Conservation (phyloP, 108 stramenopile species). For the Cyclotella baltica region DNA sequence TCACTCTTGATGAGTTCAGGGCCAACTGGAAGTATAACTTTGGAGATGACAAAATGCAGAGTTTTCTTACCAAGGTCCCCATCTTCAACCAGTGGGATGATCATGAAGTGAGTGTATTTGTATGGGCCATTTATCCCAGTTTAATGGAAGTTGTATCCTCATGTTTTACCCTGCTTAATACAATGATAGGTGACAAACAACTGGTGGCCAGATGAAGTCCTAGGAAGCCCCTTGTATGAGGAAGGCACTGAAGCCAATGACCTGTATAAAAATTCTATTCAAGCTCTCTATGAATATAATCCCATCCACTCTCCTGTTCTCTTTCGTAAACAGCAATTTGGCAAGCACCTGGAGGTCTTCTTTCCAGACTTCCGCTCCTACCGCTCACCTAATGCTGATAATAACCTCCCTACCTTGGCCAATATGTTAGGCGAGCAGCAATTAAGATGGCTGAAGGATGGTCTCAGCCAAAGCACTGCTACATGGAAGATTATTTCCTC, state of each 20-base stretch:
- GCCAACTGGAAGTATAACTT: slow-evolving; percentile 58
- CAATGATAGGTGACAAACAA: slow-evolving; percentile 42
- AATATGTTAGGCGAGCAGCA: slow-evolving; percentile 56
- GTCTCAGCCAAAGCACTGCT: slow-evolving; percentile 29
- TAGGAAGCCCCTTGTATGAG: slow-evolving; percentile 10
- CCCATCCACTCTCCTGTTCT: slow-evolving; percentile 30
- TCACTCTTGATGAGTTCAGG: slow-evolving; percentile 54
- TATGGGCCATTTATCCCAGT: too few species aligned
- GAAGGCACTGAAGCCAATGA: slow-evolving; percentile 14
- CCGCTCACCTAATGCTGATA: slow-evolving; percentile 41
- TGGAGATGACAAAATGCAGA: slow-evolving; percentile 48
- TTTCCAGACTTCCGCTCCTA: slow-evolving; percentile 54
- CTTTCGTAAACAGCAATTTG: slow-evolving; percentile 50
- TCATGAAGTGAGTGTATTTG: slow-evolving; percentile 36
- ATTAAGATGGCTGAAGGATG: slow-evolving; percentile 48
- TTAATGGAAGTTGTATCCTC: too few species aligned
- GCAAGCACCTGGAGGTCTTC: slow-evolving; percentile 57
- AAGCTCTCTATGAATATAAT: slow-evolving; percentile 50
- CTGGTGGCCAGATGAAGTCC: slow-evolving; percentile 39
- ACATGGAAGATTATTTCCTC: slow-evolving; percentile 61
- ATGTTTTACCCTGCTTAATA: too few species aligned
- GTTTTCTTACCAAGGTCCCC: slow-evolving; percentile 46
- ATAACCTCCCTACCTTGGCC: slow-evolving; percentile 18
- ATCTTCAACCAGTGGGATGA: slow-evolving; percentile 59
- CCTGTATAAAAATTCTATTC: slow-evolving; percentile 32